phyloP scores from a whole-genome alignment of 2,329 filamentous ascomycete species.

The Fusarium bactridioides region DNA sequence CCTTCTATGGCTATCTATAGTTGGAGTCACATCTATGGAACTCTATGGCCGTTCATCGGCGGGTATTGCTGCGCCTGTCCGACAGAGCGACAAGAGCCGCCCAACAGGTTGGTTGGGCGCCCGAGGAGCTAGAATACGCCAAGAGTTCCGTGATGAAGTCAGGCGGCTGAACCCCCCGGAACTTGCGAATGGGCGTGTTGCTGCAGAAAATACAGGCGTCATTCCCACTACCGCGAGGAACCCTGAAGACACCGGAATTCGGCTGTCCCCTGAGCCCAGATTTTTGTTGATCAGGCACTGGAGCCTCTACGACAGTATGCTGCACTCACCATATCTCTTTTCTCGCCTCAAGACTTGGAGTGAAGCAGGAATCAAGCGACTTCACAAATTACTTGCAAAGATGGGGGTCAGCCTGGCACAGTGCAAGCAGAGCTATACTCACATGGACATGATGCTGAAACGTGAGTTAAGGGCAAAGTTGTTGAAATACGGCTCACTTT shows the following conservation, averaged over 20 bases:
- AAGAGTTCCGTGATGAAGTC: conserved; percentile 91
- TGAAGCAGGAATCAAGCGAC: conserved; percentile 83
- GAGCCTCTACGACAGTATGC: conserved; percentile 98
- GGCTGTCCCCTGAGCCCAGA: conserved; percentile 90
- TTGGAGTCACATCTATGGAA: conserved; percentile 93
- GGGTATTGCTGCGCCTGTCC: conserved; percentile 71
- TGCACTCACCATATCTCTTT: conserved; percentile 94
- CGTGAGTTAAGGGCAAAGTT: conserved; percentile 84
- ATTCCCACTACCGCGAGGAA: conserved; percentile 89
- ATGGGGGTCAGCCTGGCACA: conserved; percentile 96
- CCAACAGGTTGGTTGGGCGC: conserved; percentile 81
- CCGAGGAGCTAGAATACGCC: conserved; percentile 82
- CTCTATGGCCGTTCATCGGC: conserved; percentile 87
- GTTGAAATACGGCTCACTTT: conserved; percentile 89
- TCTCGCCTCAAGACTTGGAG: conserved; percentile 94
- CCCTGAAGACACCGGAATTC: conserved; percentile 90
- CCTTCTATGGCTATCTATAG: conserved; percentile 91
- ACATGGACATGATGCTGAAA: conserved; percentile 99
- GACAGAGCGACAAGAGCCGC: conserved; percentile 62
- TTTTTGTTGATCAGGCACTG: conserved; percentile 94
- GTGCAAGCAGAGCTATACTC: conserved; percentile 93
- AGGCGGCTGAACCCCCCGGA: conserved; percentile 87
- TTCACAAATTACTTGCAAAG: conserved; percentile 95
- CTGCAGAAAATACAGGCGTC: conserved; percentile 76
- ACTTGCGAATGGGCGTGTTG: conserved; percentile 65